phyloP scores from a whole-genome alignment of 2,329 filamentous ascomycete genomes.

The Phoma sp. region DNA sequence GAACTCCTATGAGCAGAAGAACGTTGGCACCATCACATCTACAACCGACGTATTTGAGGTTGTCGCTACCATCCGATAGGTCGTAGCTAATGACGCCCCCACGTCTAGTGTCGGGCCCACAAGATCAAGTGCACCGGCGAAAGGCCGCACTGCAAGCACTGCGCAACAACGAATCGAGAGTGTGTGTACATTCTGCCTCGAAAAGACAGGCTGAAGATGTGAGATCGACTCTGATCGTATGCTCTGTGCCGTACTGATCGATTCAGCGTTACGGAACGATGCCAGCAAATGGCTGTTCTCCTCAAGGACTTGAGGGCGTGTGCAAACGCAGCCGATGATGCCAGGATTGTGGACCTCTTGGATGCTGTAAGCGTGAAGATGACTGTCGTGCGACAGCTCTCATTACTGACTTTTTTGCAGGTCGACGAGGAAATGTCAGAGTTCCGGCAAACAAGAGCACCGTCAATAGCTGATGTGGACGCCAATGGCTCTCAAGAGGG shows the following conservation, averaged over 20 bases:
- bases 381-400: not conserved
- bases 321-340: constrained; percentile 29
- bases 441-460: constrained; percentile 15
- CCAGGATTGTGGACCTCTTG: constrained; percentile 32
- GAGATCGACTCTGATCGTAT: not conserved
- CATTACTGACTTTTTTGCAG: constrained; percentile 24
- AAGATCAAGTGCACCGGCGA: constrained; percentile 52
- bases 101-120: constrained; percentile 44
- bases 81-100: constrained; percentile 19
- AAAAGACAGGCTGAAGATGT: constrained; percentile 49
- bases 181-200: constrained; percentile 50
- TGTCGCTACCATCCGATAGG: constrained; percentile 5
- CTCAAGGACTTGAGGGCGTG: constrained; percentile 25
- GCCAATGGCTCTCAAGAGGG: constrained; percentile 21
- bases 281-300: constrained; percentile 35
- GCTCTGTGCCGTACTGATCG: constrained; percentile 17
- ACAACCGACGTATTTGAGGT: not conserved
- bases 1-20: not conserved
- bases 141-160: constrained; percentile 47
- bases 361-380: constrained; percentile 23
- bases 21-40: not conserved
- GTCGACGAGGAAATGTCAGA: constrained; percentile 38
- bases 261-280: constrained; percentile 38
- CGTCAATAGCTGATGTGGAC: constrained; percentile 29
- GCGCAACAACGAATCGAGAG: constrained; percentile 38